Evolutionary conservation across 768 basidiomycete species (phyloP), one percentile per base, ranked within the genome.

Genomic region (Polyporus arcularius): DNA sequence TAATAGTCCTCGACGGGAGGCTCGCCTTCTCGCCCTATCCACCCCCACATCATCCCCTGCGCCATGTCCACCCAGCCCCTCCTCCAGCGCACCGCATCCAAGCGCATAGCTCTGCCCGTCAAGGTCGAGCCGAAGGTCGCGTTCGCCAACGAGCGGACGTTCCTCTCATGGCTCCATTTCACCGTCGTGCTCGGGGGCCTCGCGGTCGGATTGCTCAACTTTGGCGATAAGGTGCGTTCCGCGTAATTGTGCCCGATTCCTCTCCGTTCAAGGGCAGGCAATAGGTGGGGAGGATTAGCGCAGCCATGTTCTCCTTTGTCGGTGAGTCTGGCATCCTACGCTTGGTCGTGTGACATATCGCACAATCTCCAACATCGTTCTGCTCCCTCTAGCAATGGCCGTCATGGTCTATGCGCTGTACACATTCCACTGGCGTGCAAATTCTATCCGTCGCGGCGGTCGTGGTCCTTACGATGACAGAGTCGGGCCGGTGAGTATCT

Each of bases 141-240:
- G 49, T 96, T 96, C 68, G 94, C 94, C 45, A 96, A 96, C 74
- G 94, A 95, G 74, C 86, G 92, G 57, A 95, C 97, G 0, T 98
- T 98, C 77, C 82, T 99, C 47, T 96, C 95, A 82, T 98, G 96
- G 97, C 84, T 98, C 51, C 95, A 97, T 75, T 98, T 97, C 74
- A 95, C 96, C 42, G 94, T 98, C 76, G 94, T 99, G 59, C 87
- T 99, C 8, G 96, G 96, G 31, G 97, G 97, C 58, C 83, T 99
- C 48, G 92, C 95, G 1, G 95, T 98, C 14, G 97, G 97, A 11
- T 77, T 99, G 58, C 80, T 99, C 68, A 99, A 99, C 76, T 99
- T 99, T 79, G 97, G 97, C 62, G 97, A 98, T 74, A 92, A 92
- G 78, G 94, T 89, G 60, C 61, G 79, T 69, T 26, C 55, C 8